These are phyloP conservation scores for Mycosphaerella arachidis DNA, from an alignment of 2,329 filamentous ascomycete species.

Conservation along the genomic window DNA sequence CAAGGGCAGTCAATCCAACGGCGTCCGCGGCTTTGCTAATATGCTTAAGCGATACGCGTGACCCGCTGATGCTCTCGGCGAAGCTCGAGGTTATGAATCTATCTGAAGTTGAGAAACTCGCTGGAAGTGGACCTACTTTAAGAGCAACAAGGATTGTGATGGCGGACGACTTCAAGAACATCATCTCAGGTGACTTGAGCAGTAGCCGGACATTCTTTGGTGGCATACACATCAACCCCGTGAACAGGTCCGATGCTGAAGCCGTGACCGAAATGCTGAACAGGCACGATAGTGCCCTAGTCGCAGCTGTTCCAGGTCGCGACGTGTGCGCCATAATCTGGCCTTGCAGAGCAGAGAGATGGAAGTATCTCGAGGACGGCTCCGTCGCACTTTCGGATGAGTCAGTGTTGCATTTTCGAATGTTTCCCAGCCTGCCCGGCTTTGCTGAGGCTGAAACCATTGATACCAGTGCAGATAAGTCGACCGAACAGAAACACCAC, in stretches of 20 bases:
- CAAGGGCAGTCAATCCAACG: slow-evolving; percentile 11
- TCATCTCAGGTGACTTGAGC: slow-evolving; percentile 11
- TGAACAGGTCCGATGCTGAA: neutral
- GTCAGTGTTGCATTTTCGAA: slow-evolving; percentile 11
- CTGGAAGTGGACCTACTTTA: slow-evolving; percentile 10
- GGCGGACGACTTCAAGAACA: slow-evolving; percentile 14
- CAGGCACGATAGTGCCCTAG: slow-evolving; percentile 17
- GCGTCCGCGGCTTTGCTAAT: neutral
- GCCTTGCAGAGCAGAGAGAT: slow-evolving; percentile 24
- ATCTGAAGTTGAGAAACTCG: slow-evolving; percentile 1
- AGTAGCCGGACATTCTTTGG: slow-evolving; percentile 3
- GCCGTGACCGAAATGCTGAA: slow-evolving; percentile 22
- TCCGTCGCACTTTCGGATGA: slow-evolving; percentile 1
- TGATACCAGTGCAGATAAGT: neutral
- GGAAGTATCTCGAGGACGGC: slow-evolving; percentile 23
- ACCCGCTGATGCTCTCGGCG: neutral
- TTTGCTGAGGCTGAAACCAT: neutral
- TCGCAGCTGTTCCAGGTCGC: slow-evolving; percentile 14
- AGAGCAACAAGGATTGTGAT: slow-evolving; percentile 14
- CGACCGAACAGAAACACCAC: neutral
- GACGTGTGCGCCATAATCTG: slow-evolving; percentile 24
- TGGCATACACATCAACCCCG: slow-evolving; percentile 4
- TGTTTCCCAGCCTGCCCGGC: slow-evolving; percentile 9
- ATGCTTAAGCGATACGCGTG: neutral
- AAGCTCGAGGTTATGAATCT: slow-evolving; percentile 7